Evolutionary conservation across 1,284 basidiomycete species (phyloP), one percentile per base, ranked within the genome.

Genomic region (Naganishia liquefaciens): DNA sequence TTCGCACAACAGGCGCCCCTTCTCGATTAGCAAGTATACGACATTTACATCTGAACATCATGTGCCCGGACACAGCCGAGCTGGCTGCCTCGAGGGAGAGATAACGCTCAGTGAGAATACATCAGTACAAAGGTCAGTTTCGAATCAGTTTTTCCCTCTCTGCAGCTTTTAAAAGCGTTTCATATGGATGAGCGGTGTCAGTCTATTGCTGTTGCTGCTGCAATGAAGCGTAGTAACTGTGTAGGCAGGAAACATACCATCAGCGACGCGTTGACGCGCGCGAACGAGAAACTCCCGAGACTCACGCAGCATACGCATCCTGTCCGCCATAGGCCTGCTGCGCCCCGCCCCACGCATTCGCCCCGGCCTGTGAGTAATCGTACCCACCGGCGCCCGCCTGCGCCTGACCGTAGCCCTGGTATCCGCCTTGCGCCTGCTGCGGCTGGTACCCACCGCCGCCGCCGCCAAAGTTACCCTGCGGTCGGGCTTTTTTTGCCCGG

Each of bases 251-350:
- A 39, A n/a, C n/a, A n/a, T 25, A 13, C 23, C 6, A 37, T 17
- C 49, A 39, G 23, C 27, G 17, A 23, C 10, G 9, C 40, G 10
- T 37, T 19, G 23, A 21, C 3, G 5, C 9, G 37, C 28, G n/a
- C 10, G 27, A 10, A 33, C 17, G 30, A 49, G 27, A n/a, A n/a
- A n/a, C n/a, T n/a, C 15, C 15, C 3, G 7, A 33, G 2, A 72
- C 74, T 70, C 60, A 77, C 76, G 75, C 71, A 63, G 75, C 72
- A 66, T 77, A 76, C 37, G 62, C 61, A 37, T 60, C 62, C 43
- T 67, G 63, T 19, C 66, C 66, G 11, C 58, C 60, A 30, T 62
- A 54, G 13, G 42, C 62, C 19, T 42, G 43, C 40, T 42, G 42
- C 17, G 54, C 63, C 39, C 37, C 63, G 21, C 62, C 62, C 53